Conservation (phyloP, 148 eudicot species). For the Chenopodium album region DNA sequence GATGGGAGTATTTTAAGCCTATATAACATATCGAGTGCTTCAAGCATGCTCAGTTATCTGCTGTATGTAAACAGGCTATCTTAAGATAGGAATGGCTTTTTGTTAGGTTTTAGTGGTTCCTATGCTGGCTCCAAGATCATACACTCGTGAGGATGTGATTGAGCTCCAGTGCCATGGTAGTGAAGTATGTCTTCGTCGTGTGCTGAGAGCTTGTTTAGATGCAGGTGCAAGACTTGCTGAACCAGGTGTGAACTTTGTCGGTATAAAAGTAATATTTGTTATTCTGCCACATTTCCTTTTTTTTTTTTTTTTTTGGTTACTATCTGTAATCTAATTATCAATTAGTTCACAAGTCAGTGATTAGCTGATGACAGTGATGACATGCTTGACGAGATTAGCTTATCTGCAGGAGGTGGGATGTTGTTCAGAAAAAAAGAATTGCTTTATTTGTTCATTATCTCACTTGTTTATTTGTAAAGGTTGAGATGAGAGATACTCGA, state of each 20-base stretch:
- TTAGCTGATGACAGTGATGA: neutral
- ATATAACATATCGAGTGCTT: neutral
- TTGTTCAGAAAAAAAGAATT: neutral
- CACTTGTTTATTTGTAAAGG: neutral
- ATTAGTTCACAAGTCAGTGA: neutral
- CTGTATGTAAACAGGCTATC: neutral
- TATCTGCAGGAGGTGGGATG: neutral
- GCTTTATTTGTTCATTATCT: neutral
- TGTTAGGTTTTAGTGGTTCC: conserved; percentile 78
- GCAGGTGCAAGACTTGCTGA: conserved; percentile 96
- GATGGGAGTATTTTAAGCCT: too few species aligned
- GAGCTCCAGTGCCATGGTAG: conserved; percentile 99
- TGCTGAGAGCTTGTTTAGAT: conserved; percentile 83
- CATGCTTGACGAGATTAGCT: neutral
- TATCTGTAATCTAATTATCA: neutral
- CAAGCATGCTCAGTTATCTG: neutral
- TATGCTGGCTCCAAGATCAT: conserved; percentile 96
- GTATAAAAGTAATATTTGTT: neutral
- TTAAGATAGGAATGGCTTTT: neutral
- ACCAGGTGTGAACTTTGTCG: conserved; percentile 54
- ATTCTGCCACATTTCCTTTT: neutral
- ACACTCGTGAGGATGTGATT: conserved; percentile 94
- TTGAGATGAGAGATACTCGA: neutral
- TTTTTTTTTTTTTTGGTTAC: neutral
- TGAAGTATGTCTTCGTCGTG: conserved; percentile 90